Percentiles rank a stretch among this genome's conserved stretches.
Evolutionary conservation across 1,284 basidiomycete genomes (phyloP).

Genomic region (Lentinula novae-zelandiae): DNA sequence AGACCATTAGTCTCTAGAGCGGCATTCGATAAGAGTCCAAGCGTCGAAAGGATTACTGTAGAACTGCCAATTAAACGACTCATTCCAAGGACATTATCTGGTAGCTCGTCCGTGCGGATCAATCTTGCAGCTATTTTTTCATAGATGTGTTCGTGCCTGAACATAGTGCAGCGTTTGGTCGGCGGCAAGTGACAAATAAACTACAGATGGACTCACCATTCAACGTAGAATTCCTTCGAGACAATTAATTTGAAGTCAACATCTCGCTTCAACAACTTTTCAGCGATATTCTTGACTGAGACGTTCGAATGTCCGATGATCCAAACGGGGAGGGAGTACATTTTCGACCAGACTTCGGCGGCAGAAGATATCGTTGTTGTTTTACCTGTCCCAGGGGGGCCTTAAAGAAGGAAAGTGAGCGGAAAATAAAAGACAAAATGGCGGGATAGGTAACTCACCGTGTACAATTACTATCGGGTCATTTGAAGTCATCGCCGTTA

Average conservation of each 20-base stretch:
- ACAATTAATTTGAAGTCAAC: conserved; percentile 43
- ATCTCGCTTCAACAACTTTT: conserved; percentile 27
- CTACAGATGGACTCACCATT: conserved; percentile 31
- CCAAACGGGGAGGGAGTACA: conserved; percentile 9
- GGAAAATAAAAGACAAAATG: neutral
- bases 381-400: conserved; percentile 20
- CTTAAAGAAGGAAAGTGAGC: conserved; percentile 3
- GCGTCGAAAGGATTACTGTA: conserved; percentile 37
- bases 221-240: conserved; percentile 44
- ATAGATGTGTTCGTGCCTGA: conserved; percentile 48
- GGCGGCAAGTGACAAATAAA: neutral
- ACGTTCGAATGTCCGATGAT: conserved; percentile 20
- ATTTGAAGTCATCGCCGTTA: conserved; percentile 23
- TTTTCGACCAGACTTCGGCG: conserved; percentile 9
- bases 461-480: conserved; percentile 27
- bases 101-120: conserved; percentile 35
- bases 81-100: conserved; percentile 18
- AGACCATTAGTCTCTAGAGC: conserved; percentile 26
- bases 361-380: conserved; percentile 18
- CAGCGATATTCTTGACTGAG: conserved; percentile 18
- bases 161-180: neutral
- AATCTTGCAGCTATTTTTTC: conserved; percentile 27
- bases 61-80: conserved; percentile 23
- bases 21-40: conserved; percentile 42
- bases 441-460: conserved; percentile 18